A percentile compares a stretch with the other conserved stretches of the same genome.
phyloP scores from a whole-genome alignment of 768 basidiomycete genomes.

The Panus rudis region DNA sequence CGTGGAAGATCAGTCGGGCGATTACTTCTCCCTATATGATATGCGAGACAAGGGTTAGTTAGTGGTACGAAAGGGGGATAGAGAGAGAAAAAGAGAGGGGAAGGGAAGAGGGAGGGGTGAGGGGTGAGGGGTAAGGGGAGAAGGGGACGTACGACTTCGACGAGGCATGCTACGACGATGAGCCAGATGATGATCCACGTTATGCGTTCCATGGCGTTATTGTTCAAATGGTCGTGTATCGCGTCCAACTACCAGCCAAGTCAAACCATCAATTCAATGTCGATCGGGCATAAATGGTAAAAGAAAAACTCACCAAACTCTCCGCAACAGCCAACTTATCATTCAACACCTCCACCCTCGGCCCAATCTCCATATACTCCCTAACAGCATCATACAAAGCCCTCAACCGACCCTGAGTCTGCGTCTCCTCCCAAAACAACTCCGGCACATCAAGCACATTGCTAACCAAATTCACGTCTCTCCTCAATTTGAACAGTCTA shows the following conservation, averaged over 20 bases:
- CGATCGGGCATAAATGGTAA: background rate
- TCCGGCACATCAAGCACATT: slow-evolving; percentile 93
- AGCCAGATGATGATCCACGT: slow-evolving; percentile 79
- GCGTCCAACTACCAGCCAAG: slow-evolving; percentile 58
- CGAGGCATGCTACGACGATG: slow-evolving; percentile 84
- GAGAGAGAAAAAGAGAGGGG: background rate
- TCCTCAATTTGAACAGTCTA: slow-evolving; percentile 71
- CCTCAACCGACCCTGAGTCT: slow-evolving; percentile 75
- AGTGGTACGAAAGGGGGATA: background rate
- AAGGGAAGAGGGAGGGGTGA: background rate
- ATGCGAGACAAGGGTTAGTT: background rate
- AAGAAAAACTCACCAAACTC: slow-evolving; percentile 61
- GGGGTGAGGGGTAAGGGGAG: background rate
- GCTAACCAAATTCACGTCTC: slow-evolving; percentile 86
- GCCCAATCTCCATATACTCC: slow-evolving; percentile 91
- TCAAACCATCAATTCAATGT: background rate
- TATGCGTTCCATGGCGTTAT: slow-evolving; percentile 83
- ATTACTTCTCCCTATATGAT: slow-evolving; percentile 77
- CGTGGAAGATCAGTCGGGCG: slow-evolving; percentile 68
- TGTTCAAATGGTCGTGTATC: slow-evolving; percentile 91
- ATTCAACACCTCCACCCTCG: slow-evolving; percentile 76
- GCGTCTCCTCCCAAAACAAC: slow-evolving; percentile 81
- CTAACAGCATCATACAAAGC: slow-evolving; percentile 87
- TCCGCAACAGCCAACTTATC: slow-evolving; percentile 84
- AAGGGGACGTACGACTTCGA: slow-evolving; percentile 58